Base-by-base conservation (phyloP, 1,139 yeast genomes). In the Pichia terricola region DNA sequence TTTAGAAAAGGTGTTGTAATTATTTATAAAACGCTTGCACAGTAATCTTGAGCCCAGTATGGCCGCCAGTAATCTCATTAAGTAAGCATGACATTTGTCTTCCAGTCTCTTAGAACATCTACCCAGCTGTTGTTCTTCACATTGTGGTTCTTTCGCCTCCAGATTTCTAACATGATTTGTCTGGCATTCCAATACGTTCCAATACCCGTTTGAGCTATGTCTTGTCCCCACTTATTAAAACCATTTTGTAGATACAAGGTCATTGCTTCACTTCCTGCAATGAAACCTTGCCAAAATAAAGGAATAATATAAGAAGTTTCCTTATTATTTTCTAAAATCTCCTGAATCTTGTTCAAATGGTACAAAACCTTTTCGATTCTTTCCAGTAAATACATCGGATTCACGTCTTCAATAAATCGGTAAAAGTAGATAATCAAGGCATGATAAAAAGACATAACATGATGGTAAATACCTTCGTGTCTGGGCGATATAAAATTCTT, bases 151-250 rank as follows among this genome's bases (percentile, higher is more conserved):
- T 85, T 76, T 39, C 95, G 68, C 47, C 88, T 64, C 95, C 95
- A 86, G 3, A 86, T 94, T 58, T 86, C 95, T 49, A 80, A 68
- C 81, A 87, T 81, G 40, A 86, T 83, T 57, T 81, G 87, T 49
- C 91, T 66, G 1, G 94, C 89, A 6, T 88, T 88, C 83, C 88
- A 82, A 58, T 86, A 86, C 40, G 91, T 80, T 0, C 95, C 95
- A 51, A 86, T 70, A 6, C 84, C 83, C 41, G 79, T 79, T 50
- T 73, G 76, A 2, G 89, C 83, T 49, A 85, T 75, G 47, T 77
- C 79, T n/a, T 83, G 83, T 5, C 91, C 86, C 94, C 95, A 86
- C 49, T 72, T 69, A 56, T 77, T 80, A 64, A 77, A 86, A 33
- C 87, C 81, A 50, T 70, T 63, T 52, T 85, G 91, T 39, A 81